These are phyloP conservation scores for Aphanocladium album DNA, from an alignment of 2,329 filamentous ascomycete genomes.

Conservation along the genomic window DNA sequence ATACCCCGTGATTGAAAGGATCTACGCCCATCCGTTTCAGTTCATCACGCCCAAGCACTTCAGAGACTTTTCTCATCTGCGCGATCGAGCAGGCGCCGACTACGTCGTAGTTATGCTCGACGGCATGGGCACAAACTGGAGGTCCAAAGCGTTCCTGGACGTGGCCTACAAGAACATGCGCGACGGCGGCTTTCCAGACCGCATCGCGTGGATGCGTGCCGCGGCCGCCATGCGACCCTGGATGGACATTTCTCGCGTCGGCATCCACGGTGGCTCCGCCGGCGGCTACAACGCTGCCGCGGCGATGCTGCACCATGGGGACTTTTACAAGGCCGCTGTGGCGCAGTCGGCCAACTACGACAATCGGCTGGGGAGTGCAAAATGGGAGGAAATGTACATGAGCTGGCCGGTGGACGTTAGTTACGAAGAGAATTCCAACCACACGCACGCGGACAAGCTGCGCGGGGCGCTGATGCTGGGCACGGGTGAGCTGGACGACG, in stretches of 20 bases:
- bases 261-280: slow-evolving; percentile 25
- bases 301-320: slow-evolving; percentile 23
- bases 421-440: slow-evolving; percentile 24
- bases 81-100: slow-evolving; percentile 22
- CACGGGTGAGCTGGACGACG: slow-evolving; percentile 25
- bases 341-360: slow-evolving; percentile 26
- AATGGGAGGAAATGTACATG: slow-evolving; percentile 30
- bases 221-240: slow-evolving; percentile 23
- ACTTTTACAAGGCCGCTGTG: slow-evolving; percentile 25
- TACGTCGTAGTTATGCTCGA: slow-evolving; percentile 26
- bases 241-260: slow-evolving; percentile 25
- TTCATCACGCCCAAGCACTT: slow-evolving; percentile 24
- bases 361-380: slow-evolving; percentile 26
- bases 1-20: slow-evolving; percentile 25
- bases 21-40: slow-evolving; percentile 23
- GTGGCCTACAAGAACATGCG: slow-evolving; percentile 25
- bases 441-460: slow-evolving; percentile 25
- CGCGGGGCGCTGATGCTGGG: slow-evolving; percentile 24
- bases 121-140: slow-evolving; percentile 28
- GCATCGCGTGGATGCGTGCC: slow-evolving; percentile 23
- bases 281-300: slow-evolving; percentile 26
- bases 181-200: slow-evolving; percentile 25
- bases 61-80: slow-evolving; percentile 14
- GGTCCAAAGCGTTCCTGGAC: slow-evolving; percentile 25
- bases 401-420: slow-evolving; percentile 26